phyloP scores from a whole-genome alignment of 495 filamentous ascomycete species.

The Parachaetomium inaequale region DNA sequence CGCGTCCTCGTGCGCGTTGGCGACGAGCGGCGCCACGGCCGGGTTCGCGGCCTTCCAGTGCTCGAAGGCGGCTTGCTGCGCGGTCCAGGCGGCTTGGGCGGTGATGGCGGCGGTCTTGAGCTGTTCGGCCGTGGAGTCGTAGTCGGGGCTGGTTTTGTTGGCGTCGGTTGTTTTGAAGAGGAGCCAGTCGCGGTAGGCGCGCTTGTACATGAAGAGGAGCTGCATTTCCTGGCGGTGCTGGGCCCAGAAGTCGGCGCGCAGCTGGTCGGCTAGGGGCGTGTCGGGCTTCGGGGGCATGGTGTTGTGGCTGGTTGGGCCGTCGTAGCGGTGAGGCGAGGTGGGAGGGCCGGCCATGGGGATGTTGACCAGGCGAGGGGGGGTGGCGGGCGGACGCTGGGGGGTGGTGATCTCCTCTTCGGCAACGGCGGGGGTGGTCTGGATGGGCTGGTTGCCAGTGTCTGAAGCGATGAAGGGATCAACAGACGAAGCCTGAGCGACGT shows the following conservation, averaged over 20 bases:
- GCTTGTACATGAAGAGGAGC: not conserved
- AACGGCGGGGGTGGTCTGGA: not conserved
- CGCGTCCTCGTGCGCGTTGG: not conserved
- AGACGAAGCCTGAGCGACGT: not conserved
- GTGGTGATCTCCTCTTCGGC: not conserved
- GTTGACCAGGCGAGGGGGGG: slow-evolving; percentile 7
- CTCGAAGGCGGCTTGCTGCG: not conserved
- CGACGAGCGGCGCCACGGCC: not conserved
- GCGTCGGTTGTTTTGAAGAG: not conserved
- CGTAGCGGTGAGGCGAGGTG: not conserved
- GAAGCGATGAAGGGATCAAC: not conserved
- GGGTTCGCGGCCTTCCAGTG: not conserved
- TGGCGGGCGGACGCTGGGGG: not conserved
- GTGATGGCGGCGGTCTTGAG: not conserved
- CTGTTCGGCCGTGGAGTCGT: not conserved
- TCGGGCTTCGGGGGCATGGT: not conserved
- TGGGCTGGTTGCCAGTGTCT: not conserved
- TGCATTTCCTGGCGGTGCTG: not conserved
- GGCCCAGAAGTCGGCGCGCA: slow-evolving; percentile 1
- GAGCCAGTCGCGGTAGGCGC: not conserved
- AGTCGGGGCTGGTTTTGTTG: not conserved
- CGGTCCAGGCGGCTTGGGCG: slow-evolving; percentile 3
- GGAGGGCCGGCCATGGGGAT: not conserved
- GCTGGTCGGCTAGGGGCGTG: slow-evolving; percentile 6
- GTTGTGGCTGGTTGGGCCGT: slow-evolving; percentile 4